A percentile compares a stretch with the other conserved stretches of the same genome.
Conservation (phyloP, 2,329 filamentous ascomycete genomes). For the Hypoxylon sp. region DNA sequence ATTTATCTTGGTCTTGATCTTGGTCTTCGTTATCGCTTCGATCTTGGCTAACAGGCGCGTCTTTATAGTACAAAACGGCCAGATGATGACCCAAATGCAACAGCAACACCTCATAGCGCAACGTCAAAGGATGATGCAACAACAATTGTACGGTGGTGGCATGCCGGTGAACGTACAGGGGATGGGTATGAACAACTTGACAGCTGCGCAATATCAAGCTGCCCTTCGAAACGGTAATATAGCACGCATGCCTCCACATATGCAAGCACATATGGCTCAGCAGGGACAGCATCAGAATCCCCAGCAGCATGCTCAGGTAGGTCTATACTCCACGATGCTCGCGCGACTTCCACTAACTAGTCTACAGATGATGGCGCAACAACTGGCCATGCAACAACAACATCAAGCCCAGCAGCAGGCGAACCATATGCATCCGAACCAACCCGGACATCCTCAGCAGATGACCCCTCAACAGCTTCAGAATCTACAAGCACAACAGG, state of each 20-base stretch:
- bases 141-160: constrained; percentile 50
- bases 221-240: constrained; percentile 56
- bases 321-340: not conserved
- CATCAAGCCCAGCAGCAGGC: constrained; percentile 56
- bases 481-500: constrained; percentile 49
- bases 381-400: constrained; percentile 54
- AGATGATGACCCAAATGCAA: constrained; percentile 47
- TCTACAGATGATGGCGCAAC: constrained; percentile 43
- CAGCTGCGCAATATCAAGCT: constrained; percentile 56
- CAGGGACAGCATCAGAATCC: constrained; percentile 48
- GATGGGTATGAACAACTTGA: constrained; percentile 49
- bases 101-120: constrained; percentile 43
- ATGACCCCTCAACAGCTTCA: constrained; percentile 58
- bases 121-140: constrained; percentile 48
- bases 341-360: constrained; percentile 9
- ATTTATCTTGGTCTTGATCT: not conserved
- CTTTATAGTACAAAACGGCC: constrained; percentile 46
- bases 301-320: constrained; percentile 49
- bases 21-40: not conserved
- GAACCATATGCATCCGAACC: constrained; percentile 56
- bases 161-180: constrained; percentile 59
- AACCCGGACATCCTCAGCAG: constrained; percentile 52
- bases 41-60: constrained; percentile 24
- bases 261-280: constrained; percentile 54
- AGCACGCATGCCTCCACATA: constrained; percentile 57